Evolutionary conservation across 2,329 filamentous ascomycete genomes (phyloP).

Genomic region (Blastomyces gilchristii): DNA sequence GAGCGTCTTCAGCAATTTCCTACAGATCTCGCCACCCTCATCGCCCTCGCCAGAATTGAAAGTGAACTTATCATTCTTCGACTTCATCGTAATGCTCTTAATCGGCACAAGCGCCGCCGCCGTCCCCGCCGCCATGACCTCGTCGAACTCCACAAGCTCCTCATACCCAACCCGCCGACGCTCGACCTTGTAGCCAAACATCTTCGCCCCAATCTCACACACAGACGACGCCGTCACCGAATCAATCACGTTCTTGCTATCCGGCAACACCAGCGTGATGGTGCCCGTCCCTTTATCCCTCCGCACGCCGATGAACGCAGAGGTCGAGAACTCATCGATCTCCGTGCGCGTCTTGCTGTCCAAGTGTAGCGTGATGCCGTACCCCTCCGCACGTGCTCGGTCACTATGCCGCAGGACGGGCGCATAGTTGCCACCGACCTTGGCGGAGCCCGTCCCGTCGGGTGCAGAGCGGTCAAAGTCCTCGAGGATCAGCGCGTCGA

Average conservation of each 20-base stretch:
- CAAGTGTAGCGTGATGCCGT: slow-evolving; percentile 87
- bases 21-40: slow-evolving; percentile 53
- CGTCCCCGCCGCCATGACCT: slow-evolving; percentile 86
- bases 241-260: slow-evolving; percentile 78
- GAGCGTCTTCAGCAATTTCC: slow-evolving; percentile 62
- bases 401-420: slow-evolving; percentile 84
- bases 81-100: slow-evolving; percentile 70
- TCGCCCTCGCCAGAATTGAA: slow-evolving; percentile 39
- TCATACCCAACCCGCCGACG: slow-evolving; percentile 53
- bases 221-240: slow-evolving; percentile 75
- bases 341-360: slow-evolving; percentile 76
- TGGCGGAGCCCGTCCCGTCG: slow-evolving; percentile 79
- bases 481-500: slow-evolving; percentile 80
- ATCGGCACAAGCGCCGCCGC: slow-evolving; percentile 87
- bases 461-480: slow-evolving; percentile 92
- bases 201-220: slow-evolving; percentile 57
- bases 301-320: slow-evolving; percentile 76
- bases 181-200: slow-evolving; percentile 78
- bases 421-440: slow-evolving; percentile 92
- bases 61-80: slow-evolving; percentile 45
- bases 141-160: slow-evolving; percentile 54
- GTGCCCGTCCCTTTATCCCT: slow-evolving; percentile 44
- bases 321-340: slow-evolving; percentile 93
- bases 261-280: slow-evolving; percentile 71
- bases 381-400: slow-evolving; percentile 65